Conservation (phyloP, 257 asterid genomes). For the Solanum paucissectum region DNA sequence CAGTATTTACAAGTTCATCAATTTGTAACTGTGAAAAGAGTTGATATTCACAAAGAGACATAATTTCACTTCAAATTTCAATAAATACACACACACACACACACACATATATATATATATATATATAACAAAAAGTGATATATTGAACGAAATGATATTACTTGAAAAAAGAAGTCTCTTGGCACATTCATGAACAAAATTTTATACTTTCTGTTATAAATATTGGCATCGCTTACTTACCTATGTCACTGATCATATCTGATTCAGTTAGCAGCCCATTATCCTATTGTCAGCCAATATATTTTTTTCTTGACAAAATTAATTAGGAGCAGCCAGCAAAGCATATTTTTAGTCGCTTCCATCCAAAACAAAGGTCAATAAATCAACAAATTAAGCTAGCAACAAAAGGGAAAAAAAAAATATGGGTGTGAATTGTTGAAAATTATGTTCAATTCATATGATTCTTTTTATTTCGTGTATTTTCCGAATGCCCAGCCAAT, state of each 20-base stretch:
- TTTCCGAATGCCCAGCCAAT: not conserved
- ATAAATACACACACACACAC: too few relatives aligned
- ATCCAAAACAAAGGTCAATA: not conserved
- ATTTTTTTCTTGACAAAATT: not conserved
- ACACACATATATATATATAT: too few relatives aligned
- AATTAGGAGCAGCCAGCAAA: not conserved
- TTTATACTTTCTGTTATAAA: too few relatives aligned
- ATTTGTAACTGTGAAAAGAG: too few relatives aligned
- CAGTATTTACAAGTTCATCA: not conserved
- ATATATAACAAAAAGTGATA: too few relatives aligned
- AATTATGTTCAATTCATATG: not conserved
- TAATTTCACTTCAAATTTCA: not conserved
- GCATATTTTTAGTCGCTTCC: not conserved
- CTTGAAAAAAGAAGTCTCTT: too few relatives aligned
- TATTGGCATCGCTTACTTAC: too few relatives aligned
- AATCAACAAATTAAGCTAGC: not conserved
- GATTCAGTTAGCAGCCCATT: not conserved
- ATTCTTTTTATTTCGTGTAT: not conserved
- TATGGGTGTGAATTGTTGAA: not conserved
- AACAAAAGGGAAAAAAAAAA: not conserved
- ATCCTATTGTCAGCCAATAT: not conserved
- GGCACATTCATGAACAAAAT: too few relatives aligned
- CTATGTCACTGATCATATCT: too few relatives aligned
- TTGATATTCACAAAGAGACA: not conserved
- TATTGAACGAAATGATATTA: too few relatives aligned